phyloP scores from a whole-genome alignment of 108 stramenopile genomes.

The Chaetoceros muelleri region DNA sequence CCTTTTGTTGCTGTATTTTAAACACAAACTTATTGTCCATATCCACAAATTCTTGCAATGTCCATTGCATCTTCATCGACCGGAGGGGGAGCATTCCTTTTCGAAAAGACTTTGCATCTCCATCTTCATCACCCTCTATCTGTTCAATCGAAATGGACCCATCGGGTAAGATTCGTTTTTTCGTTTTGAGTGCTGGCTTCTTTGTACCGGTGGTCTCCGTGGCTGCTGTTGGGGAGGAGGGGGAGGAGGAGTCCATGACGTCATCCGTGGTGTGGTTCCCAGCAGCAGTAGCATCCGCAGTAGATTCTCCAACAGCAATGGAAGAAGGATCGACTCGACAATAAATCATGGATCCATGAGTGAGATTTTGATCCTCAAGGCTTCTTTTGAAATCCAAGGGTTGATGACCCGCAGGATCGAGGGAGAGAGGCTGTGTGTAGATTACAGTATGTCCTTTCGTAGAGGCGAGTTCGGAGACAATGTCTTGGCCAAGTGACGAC shows the following conservation, averaged over 20 bases:
- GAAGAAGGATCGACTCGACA: slow-evolving; percentile 69
- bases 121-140: neutral
- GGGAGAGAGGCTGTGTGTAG: slow-evolving; percentile 44
- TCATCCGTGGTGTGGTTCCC: slow-evolving; percentile 4
- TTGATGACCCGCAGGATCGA: slow-evolving; percentile 48
- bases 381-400: slow-evolving; percentile 30
- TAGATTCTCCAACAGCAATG: slow-evolving; percentile 18
- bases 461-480: slow-evolving; percentile 39
- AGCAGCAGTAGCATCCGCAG: slow-evolving; percentile 1
- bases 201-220: no score
- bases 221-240: neutral
- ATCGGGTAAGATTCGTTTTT: neutral
- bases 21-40: slow-evolving; percentile 90
- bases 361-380: slow-evolving; percentile 25
- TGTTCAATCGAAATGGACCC: neutral
- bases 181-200: no score
- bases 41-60: slow-evolving; percentile 86
- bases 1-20: slow-evolving; percentile 78
- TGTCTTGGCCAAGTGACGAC: slow-evolving; percentile 7
- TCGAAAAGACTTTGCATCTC: slow-evolving; percentile 57
- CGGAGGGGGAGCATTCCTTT: slow-evolving; percentile 86
- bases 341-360: slow-evolving; percentile 69
- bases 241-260: slow-evolving; percentile 18
- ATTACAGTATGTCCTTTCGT: slow-evolving; percentile 56
- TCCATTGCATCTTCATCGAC: slow-evolving; percentile 98